A percentile compares a stretch with the other conserved stretches of the same genome.
Conservation (phyloP, 176 grass and related monocot species). For the Olyra latifolia region DNA sequence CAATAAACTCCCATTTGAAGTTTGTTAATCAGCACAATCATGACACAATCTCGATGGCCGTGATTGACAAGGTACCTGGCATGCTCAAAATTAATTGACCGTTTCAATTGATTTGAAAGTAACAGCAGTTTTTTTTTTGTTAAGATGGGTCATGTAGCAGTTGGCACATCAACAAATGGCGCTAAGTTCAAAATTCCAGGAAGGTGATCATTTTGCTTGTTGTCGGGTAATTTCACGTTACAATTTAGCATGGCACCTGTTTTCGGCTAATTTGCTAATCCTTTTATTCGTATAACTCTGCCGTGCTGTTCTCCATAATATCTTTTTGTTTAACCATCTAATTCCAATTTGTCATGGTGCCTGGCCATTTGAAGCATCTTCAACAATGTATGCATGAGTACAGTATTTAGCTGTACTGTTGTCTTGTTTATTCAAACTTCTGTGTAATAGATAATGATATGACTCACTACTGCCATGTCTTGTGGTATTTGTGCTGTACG, state of each 20-base stretch:
- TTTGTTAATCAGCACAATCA: slow-evolving; percentile 63
- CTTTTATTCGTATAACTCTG: background rate
- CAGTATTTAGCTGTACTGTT: background rate
- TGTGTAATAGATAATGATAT: background rate
- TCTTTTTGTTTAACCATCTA: background rate
- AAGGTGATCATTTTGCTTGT: slow-evolving; percentile 48
- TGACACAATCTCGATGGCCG: slow-evolving; percentile 94
- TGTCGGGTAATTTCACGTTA: background rate
- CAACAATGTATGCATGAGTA: background rate
- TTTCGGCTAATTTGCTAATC: background rate
- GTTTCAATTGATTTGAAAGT: slow-evolving; percentile 29
- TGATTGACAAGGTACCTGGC: slow-evolving; percentile 73
- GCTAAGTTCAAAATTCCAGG: slow-evolving; percentile 96
- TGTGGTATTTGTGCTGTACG: background rate
- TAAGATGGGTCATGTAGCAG: slow-evolving; percentile 84
- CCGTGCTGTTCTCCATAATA: background rate
- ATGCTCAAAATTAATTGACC: slow-evolving; percentile 1
- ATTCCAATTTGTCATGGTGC: background rate
- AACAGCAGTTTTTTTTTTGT: slow-evolving; percentile 13
- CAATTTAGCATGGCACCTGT: background rate
- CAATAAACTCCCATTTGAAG: slow-evolving; percentile 30
- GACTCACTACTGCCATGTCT: background rate
- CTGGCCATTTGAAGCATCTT: slow-evolving; percentile 3
- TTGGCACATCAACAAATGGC: slow-evolving; percentile 92
- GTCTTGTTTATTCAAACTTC: slow-evolving; percentile 1